Conservation (phyloP, 2,329 filamentous ascomycete genomes). For the Cytospora piceicola region DNA sequence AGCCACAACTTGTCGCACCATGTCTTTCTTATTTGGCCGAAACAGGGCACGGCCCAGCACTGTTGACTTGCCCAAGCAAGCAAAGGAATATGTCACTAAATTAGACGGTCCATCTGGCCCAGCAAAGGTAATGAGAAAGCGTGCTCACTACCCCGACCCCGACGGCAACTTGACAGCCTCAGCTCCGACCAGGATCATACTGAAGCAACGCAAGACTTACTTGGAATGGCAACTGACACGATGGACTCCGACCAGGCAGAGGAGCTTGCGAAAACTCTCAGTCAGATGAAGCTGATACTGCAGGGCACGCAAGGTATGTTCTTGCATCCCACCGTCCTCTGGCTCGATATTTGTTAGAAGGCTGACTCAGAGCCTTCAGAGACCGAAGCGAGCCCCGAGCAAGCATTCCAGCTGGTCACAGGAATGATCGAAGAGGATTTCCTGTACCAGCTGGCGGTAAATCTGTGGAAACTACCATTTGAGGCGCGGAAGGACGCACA, state of each 20-base stretch:
- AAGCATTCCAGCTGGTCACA: conserved; percentile 83
- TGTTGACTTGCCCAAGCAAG: conserved; percentile 59
- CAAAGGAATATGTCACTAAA: conserved; percentile 57
- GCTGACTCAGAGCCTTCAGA: conserved; percentile 56
- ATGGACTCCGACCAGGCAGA: conserved; percentile 65
- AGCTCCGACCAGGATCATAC: not conserved
- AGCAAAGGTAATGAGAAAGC: conserved; percentile 43
- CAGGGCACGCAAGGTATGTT: conserved; percentile 85
- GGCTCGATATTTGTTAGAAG: conserved; percentile 4
- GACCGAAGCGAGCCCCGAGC: conserved; percentile 81
- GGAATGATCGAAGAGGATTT: conserved; percentile 88
- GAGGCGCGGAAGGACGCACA: conserved; percentile 96
- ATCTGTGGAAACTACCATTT: conserved; percentile 86
- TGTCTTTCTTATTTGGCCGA: conserved; percentile 61
- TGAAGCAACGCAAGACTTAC: not conserved
- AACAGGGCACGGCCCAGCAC: conserved; percentile 54
- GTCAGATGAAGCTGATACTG: conserved; percentile 89
- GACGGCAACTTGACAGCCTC: not conserved
- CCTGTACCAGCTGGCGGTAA: conserved; percentile 79
- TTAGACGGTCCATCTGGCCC: conserved; percentile 54
- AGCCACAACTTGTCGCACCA: conserved; percentile 32
- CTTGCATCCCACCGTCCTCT: not conserved
- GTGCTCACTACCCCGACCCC: not conserved
- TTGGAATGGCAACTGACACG: conserved; percentile 24
- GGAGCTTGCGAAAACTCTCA: conserved; percentile 82